phyloP scores from a whole-genome alignment of 805 yeast species.

The Danielia oregonensis region DNA sequence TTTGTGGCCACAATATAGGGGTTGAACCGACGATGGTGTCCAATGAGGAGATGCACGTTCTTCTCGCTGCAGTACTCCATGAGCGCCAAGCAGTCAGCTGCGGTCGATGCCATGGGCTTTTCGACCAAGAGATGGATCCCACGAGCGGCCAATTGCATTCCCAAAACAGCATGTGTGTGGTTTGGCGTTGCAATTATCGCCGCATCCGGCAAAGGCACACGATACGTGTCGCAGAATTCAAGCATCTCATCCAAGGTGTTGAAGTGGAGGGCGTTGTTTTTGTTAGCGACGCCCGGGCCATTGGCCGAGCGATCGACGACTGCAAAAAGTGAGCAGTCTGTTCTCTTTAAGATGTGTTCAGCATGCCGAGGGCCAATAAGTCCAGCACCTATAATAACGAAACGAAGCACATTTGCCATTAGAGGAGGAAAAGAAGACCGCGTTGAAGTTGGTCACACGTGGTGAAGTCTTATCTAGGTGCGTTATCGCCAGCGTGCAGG shows the following conservation, averaged over 20 bases:
- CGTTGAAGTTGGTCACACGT: background rate
- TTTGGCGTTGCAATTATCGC: conserved; percentile 42
- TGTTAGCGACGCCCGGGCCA: conserved; percentile 17
- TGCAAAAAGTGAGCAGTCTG: conserved; percentile 20
- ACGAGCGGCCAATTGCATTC: conserved; percentile 28
- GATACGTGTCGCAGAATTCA: conserved; percentile 13
- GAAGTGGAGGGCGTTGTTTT: conserved; percentile 17
- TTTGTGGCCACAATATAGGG: conserved; percentile 39
- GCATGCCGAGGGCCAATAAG: conserved; percentile 29
- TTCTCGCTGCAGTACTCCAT: conserved; percentile 22
- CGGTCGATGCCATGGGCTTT: conserved; percentile 36
- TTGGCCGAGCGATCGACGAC: conserved; percentile 24
- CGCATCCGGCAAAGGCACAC: conserved; percentile 30
- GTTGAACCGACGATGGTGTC: conserved; percentile 42
- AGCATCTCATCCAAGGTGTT: conserved; percentile 17
- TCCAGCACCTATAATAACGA: conserved; percentile 25
- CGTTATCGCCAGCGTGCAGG: too few relatives aligned
- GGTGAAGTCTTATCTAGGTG: background rate
- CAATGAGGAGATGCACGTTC: conserved; percentile 33
- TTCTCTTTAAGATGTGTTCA: conserved; percentile 17
- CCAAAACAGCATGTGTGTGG: conserved; percentile 35
- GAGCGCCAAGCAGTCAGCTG: conserved; percentile 31
- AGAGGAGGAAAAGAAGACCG: background rate
- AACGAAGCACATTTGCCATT: conserved; percentile 5
- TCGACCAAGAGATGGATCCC: conserved; percentile 39